Base-by-base conservation (phyloP, 106 monocot species). In the Acanthochlamys bracteata region DNA sequence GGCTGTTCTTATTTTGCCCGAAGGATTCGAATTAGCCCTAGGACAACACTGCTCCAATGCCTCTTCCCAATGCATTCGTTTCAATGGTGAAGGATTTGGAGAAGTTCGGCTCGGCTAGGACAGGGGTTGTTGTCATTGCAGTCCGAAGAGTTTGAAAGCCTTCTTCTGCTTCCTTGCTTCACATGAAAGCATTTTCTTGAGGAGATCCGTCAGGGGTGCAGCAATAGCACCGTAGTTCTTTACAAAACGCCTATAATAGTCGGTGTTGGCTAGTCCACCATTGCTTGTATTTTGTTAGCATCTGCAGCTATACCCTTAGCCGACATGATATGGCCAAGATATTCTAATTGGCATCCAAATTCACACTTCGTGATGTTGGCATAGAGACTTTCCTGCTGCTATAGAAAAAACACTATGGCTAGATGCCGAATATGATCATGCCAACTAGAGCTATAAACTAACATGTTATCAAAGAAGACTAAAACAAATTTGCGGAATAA, bases 21-120 rank as follows among this genome's bases (percentile, higher is more conserved):
- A n/a, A n/a, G n/a, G n/a, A n/a, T n/a, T n/a, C n/a, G n/a, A n/a
- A n/a, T n/a, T n/a, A n/a, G n/a, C n/a, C 25, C 59, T 13, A 25
- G 25, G 24, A 59, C 59, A 59, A 59, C 59, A 25, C 0, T 24
- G 15, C 24, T 59, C 59, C 59, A 59, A 59, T 59, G 59, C 33
- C 33, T 33, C 33, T 33, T 33, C 33, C 33, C 33, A 6, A 6
- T 33, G 33, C 6, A 33, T 33, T 1, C 33, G 33, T 33, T 33
- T 33, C 33, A 33, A 33, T 6, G 6, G 33, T 33, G 33, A 33
- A 33, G 33, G 33, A 33, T 33, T 33, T 33, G 33, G 33, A 33
- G 33, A 33, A 3, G 33, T 33, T 6, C 1, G 33, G 33, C 33
- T 33, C 33, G 33, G 33, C 33, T 33, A 33, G 33, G 33, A 33